Base-by-base conservation (phyloP, 352 stramenopile species). In the Phytophthora aleatoria region DNA sequence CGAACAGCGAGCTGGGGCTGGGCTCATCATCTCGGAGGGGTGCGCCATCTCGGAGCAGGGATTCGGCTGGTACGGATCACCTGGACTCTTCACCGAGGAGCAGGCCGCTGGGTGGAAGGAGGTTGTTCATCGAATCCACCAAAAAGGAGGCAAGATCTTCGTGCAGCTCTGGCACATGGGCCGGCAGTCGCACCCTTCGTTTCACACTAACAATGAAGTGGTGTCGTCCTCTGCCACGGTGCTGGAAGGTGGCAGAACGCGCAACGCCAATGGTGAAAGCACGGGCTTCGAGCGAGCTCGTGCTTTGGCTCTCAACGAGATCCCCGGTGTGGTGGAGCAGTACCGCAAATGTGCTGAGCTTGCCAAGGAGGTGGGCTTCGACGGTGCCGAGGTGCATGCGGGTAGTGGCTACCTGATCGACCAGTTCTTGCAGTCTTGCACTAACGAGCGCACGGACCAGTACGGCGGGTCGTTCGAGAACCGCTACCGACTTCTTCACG, bases 361-460 rank as follows among this genome's bases (percentile, higher is more conserved):
- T 5, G 79, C 85, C n/a, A 90, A 91, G 45, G 57, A 85, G 55
- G 90, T 89, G 12, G 91, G 92, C 24, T 97, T 79, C 11, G 69
- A 73, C 9, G 64, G 69, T 6, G 56, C 64, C 26, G 69, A 73
- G 48, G 51, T 75, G 28, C 91, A 97, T 71, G 67, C 41, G 6
- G 91, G 83, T 8, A 94, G 97, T 54, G 93, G 90, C 12, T 98
- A 97, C 62, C 68, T 98, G 41, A 71, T 98, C 49, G 89, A 97
- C 33, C 67, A 77, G 52, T 79, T 79, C 60, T 49, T 82, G 24
- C 62, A 82, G 12, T 62, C 54, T 1, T 51, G 72, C 45, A 83
- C 68, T 38, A 97, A 96, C 71, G 54, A 76, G 45, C 83, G 82
- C n/a, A 92, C 74, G 2, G 90, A 96, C 64, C 58, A 84, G 48